These are phyloP conservation scores for Saccharomyces hybrid DNA, from an alignment of 1,139 yeast species.

Conservation along the genomic window DNA sequence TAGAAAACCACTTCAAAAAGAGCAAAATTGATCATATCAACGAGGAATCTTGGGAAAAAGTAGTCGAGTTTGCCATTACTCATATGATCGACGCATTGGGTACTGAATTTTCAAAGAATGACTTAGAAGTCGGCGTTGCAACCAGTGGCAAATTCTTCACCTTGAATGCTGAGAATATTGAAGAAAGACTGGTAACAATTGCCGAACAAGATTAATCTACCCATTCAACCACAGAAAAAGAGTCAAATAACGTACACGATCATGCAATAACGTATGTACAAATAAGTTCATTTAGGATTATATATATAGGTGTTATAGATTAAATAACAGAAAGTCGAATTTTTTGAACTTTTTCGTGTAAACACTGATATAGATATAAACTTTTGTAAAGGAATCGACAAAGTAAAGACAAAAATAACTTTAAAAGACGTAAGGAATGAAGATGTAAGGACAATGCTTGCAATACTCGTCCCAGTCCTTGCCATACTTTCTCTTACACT, in stretches of 20 bases:
- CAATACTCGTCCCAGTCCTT: conserved; percentile 85
- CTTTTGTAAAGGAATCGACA: background rate
- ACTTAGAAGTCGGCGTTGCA: conserved; percentile 88
- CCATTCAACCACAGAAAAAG: background rate
- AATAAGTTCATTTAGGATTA: background rate
- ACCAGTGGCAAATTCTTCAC: conserved; percentile 57
- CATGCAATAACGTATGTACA: background rate
- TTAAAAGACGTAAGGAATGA: conserved; percentile 77
- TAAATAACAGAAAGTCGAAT: background rate
- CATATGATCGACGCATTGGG: conserved; percentile 81
- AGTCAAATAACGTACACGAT: background rate
- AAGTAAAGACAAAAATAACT: background rate
- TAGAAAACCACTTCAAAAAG: conserved; percentile 84
- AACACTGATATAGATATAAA: background rate
- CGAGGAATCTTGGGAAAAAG: conserved; percentile 80
- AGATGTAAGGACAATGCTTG: conserved; percentile 83
- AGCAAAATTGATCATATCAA: conserved; percentile 16
- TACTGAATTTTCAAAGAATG: conserved; percentile 88
- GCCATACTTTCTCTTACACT: conserved; percentile 83
- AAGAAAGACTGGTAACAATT: conserved; percentile 83
- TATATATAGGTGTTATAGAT: background rate
- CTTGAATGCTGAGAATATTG: conserved; percentile 78
- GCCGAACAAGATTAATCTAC: conserved; percentile 79
- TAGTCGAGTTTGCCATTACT: conserved; percentile 82
- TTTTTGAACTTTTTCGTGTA: background rate